These are phyloP conservation scores for Stromatinia cepivora DNA, from an alignment of 2,329 filamentous ascomycete species.

Conservation along the genomic window DNA sequence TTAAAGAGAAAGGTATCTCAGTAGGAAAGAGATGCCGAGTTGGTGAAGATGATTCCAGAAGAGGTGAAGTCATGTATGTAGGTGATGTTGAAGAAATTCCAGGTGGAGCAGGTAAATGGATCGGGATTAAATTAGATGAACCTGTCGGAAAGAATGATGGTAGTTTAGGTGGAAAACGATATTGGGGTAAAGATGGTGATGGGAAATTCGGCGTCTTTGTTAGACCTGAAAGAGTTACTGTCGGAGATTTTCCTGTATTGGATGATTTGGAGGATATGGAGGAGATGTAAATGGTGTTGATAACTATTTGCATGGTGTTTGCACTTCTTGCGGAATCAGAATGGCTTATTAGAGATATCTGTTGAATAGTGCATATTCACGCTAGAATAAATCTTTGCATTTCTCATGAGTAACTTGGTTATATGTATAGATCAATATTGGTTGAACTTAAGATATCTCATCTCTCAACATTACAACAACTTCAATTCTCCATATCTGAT, in stretches of 20 bases:
- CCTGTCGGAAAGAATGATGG: constrained; percentile 83
- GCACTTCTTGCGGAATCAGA: neutral
- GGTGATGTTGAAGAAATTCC: constrained; percentile 75
- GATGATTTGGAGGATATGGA: constrained; percentile 78
- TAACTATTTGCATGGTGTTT: neutral
- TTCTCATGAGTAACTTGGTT: neutral
- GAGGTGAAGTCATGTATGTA: constrained; percentile 69
- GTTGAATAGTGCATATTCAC: neutral
- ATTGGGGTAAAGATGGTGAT: constrained; percentile 57
- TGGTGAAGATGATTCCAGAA: constrained; percentile 65
- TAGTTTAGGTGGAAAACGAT: constrained; percentile 64
- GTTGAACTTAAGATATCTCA: too few relatives aligned
- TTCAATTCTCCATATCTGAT: neutral
- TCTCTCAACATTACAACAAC: too few relatives aligned
- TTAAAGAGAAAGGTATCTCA: constrained; percentile 66
- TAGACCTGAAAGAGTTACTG: constrained; percentile 73
- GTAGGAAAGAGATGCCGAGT: constrained; percentile 65
- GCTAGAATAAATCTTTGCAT: neutral
- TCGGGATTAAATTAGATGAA: constrained; percentile 75
- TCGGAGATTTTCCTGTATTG: constrained; percentile 69
- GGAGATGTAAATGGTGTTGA: constrained; percentile 56
- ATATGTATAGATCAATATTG: too few relatives aligned
- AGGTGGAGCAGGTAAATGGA: constrained; percentile 63
- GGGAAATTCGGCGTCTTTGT: constrained; percentile 76
- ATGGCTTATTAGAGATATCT: neutral